Evolutionary conservation across 202 grass and related monocot species (phyloP), one percentile per base, ranked within the genome.

Genomic region (Bolboschoenoplectus hybrid): DNA sequence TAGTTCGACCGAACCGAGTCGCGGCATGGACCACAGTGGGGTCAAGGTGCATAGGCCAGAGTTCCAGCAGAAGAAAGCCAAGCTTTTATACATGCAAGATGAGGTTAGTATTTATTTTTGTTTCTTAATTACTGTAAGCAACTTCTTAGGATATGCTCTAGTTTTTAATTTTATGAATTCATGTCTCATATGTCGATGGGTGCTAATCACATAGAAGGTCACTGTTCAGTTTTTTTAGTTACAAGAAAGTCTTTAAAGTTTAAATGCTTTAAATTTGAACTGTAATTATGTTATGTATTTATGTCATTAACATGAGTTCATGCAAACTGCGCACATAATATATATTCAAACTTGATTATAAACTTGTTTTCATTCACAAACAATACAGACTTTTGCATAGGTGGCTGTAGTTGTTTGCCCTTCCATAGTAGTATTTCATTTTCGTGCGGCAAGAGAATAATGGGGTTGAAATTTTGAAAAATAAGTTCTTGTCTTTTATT

Each of bases 61-160:
- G 73, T 90, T 92, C 79, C 85, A 87, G 56, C 85, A 92, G 86
- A 88, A 86, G 86, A 92, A 92, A 74, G 83, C 83, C 19, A 92
- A 92, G 71, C 88, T 92, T 1, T 64, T 92, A 51, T 88, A 88
- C 86, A 90, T 92, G 88, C 88, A 90, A 68, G 88, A 90, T n/a
- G 91, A 92, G 91, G 91, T 92, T 45, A 79, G 84, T 73, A 13
- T 75, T 63, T 13, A 56, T 19, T 44, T 16, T 47, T 73, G 49
- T 36, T 51, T 36, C 5, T 62, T 19, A 46, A 61, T 81, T 55
- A 61, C 45, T 49, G 11, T 55, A 12, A 12, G 51, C 45, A 40
- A 19, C 43, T 64, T 62, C 38, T 2, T 64, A 16, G 57, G 16
- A 7, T 45, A 81, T 47, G 63, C 44, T 83, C 36, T 39, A 53